Conservation (phyloP, 208 protist species). For the Pavlovales sp. region DNA sequence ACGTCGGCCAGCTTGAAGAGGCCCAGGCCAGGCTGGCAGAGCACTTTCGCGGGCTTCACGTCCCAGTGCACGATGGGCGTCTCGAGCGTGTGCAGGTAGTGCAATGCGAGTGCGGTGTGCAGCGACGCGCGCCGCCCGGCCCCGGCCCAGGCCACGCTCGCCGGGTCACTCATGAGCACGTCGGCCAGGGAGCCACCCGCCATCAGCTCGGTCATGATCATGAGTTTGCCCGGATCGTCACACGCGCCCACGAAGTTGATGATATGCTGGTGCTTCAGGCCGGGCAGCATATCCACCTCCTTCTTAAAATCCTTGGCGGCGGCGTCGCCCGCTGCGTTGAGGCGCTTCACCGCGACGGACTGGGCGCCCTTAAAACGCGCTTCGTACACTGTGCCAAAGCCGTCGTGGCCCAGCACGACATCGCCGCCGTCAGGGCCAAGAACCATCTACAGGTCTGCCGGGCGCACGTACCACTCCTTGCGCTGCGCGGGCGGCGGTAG, state of each 20-base stretch:
- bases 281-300: not conserved
- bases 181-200: not conserved
- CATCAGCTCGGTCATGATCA: slow-evolving; percentile 30
- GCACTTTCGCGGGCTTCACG: slow-evolving; percentile 11
- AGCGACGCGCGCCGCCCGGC: not conserved
- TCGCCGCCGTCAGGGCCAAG: not conserved
- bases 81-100: not conserved
- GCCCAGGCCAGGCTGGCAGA: not conserved
- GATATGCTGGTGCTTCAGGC: not conserved
- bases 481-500: too few species aligned
- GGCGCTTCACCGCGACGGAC: slow-evolving; percentile 3
- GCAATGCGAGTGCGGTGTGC: not conserved
- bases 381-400: not conserved
- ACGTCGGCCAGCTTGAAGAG: slow-evolving; percentile 4
- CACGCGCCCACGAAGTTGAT: not conserved
- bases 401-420: not conserved
- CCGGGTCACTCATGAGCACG: not conserved
- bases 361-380: not conserved
- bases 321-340: not conserved
- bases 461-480: not conserved
- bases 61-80: not conserved
- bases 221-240: not conserved
- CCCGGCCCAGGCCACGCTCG: not conserved
- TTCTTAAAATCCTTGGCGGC: not conserved
- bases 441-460: not conserved